phyloP scores from a whole-genome alignment of 257 asterid genomes.

The Mentha longifolia region DNA sequence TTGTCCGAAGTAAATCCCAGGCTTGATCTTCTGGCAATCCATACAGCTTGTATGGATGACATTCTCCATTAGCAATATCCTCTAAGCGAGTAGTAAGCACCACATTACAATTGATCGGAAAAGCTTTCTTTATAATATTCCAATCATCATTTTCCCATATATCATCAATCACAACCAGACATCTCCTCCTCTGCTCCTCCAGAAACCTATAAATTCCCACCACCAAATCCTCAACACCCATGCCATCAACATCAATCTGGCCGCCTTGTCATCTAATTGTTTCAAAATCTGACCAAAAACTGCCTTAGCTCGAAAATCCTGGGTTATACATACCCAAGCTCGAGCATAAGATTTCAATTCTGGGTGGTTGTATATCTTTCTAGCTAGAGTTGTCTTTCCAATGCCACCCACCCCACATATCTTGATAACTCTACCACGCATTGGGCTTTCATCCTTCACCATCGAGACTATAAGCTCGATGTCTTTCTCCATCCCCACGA shows the following conservation, averaged over 20 bases:
- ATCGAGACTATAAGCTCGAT: background rate
- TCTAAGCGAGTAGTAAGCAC: constrained; percentile 27
- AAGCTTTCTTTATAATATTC: background rate
- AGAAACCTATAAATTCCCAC: background rate
- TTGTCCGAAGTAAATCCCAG: background rate
- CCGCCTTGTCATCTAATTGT: constrained; percentile 7
- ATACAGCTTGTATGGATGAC: background rate
- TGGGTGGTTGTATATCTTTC: background rate
- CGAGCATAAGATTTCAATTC: background rate
- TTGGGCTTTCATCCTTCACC: background rate
- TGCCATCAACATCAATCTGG: background rate
- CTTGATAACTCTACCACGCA: too few relatives aligned
- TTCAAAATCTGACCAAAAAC: constrained; percentile 24
- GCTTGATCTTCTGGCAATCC: background rate
- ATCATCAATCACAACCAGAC: background rate
- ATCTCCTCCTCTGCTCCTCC: background rate
- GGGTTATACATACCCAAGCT: constrained; percentile 41
- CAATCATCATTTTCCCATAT: background rate
- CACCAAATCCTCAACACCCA: constrained; percentile 7
- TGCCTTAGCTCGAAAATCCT: constrained; percentile 27
- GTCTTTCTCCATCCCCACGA: constrained; percentile 25
- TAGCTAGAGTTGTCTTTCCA: background rate
- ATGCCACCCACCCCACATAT: background rate
- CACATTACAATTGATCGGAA: background rate
- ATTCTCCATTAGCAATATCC: background rate